These are phyloP conservation scores for Trichoderma oligosporum DNA, from an alignment of 2,329 filamentous ascomycete species.

Conservation along the genomic window DNA sequence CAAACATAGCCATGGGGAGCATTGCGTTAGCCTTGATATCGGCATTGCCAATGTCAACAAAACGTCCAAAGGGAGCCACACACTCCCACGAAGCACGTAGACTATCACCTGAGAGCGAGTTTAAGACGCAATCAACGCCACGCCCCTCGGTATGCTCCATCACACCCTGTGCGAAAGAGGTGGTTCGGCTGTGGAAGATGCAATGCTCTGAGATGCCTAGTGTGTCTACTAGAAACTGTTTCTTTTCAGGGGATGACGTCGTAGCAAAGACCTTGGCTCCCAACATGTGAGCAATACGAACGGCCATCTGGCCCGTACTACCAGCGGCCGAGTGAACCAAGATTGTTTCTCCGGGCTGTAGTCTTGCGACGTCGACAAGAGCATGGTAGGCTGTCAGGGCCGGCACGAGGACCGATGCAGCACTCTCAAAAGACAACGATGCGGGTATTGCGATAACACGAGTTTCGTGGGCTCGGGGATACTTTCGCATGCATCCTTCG, in stretches of 20 bases:
- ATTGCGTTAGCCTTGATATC: constrained; percentile 25
- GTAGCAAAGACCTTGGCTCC: constrained; percentile 28
- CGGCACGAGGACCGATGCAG: constrained; percentile 32
- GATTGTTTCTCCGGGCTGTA: constrained; percentile 33
- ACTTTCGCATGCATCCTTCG: constrained; percentile 12
- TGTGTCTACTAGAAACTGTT: constrained; percentile 25
- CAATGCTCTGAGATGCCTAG: constrained; percentile 30
- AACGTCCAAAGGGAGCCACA: constrained; percentile 33
- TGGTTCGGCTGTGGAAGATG: constrained; percentile 32
- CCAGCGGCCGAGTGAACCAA: constrained; percentile 36
- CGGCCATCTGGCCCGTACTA: constrained; percentile 31
- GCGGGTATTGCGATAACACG: constrained; percentile 33
- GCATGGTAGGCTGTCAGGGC: constrained; percentile 32
- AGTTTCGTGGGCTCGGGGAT: constrained; percentile 3
- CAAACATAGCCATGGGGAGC: constrained; percentile 22
- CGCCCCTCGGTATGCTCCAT: constrained; percentile 26
- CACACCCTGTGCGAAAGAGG: constrained; percentile 29
- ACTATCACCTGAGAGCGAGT: constrained; percentile 29
- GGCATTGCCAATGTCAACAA: constrained; percentile 36
- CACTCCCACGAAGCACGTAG: constrained; percentile 34
- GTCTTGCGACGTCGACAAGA: constrained; percentile 22
- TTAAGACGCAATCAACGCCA: constrained; percentile 37
- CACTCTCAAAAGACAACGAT: constrained; percentile 33
- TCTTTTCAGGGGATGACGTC: constrained; percentile 30
- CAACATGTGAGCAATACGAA: constrained; percentile 27